phyloP scores from a whole-genome alignment of 495 filamentous ascomycete genomes.

The Aspergillus asperescens region DNA sequence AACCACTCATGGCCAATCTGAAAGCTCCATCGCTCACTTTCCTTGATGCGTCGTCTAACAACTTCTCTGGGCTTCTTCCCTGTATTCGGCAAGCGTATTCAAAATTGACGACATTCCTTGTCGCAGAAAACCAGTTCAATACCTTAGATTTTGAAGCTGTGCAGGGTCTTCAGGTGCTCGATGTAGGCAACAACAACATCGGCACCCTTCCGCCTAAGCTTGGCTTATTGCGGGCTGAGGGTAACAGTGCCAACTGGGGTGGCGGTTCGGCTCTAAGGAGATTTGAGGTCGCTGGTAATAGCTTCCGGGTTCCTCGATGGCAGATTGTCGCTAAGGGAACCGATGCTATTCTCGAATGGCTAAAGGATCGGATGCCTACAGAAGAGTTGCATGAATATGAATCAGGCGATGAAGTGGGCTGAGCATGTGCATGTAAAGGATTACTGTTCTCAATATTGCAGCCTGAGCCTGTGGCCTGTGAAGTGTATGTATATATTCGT shows the following conservation, averaged over 20 bases:
- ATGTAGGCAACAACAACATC: conserved; percentile 80
- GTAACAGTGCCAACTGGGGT: conserved; percentile 36
- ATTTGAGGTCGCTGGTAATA: conserved; percentile 70
- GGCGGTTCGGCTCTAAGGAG: conserved; percentile 39
- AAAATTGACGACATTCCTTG: conserved; percentile 58
- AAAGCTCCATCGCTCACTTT: conserved; percentile 65
- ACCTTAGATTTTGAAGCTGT: conserved; percentile 69
- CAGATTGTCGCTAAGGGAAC: conserved; percentile 84
- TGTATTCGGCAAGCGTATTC: conserved; percentile 55
- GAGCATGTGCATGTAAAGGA: background rate
- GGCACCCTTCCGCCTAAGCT: conserved; percentile 68
- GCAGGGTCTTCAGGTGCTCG: conserved; percentile 67
- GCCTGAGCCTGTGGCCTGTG: background rate
- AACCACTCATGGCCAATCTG: conserved; percentile 57
- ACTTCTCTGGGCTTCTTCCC: conserved; percentile 61
- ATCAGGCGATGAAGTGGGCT: conserved; percentile 20
- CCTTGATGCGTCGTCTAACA: conserved; percentile 76
- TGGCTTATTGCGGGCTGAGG: conserved; percentile 59
- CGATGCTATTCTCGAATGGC: conserved; percentile 76
- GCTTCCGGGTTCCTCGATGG: conserved; percentile 81
- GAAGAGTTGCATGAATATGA: conserved; percentile 49
- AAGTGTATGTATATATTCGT: conserved; percentile 9
- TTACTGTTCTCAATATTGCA: background rate
- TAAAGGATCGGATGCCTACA: conserved; percentile 69
- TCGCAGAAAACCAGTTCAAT: conserved; percentile 69